Evolutionary conservation across 352 stramenopile genomes (phyloP), one percentile per base, ranked within the genome.

Genomic region (Globisporangium abappressorium): DNA sequence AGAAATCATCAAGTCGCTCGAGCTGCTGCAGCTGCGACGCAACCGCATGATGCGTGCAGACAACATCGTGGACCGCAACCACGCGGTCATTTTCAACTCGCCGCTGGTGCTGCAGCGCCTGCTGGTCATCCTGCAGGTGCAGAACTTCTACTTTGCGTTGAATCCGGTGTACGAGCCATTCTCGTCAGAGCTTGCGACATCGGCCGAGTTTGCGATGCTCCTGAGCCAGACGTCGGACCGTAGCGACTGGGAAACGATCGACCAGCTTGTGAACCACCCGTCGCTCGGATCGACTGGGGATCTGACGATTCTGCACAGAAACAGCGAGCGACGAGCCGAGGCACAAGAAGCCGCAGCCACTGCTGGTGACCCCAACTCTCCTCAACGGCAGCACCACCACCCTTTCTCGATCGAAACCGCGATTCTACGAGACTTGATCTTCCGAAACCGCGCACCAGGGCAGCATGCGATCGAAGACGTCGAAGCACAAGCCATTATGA

Each of bases 1-100:
- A 94, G 85, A 97, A 57, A 87, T 98, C 30, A 91, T 98, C 72
- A 98, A 98, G 74, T 98, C 94, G 34, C 78, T 98, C 62, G 92
- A 97, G 72, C 74, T 98, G 49, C 74, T 99, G 30, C 87, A 95
- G 66, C 69, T 98, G 22, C 85, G 94, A 3, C 78, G 81, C 26
- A 92, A 85, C 26, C 85, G 87, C 33, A 84, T 94, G 84, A 82
- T 89, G 38, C 79, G 87, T 2, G 76, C 78, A 8, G 84, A 94
- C 74, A 93, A 90, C 68, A 87, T 95, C 22, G 87, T 98, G 20
- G 92, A 98, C 66, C 87, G 93, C 62, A 98, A 98, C 70, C 95
- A 98, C 74, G 79, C 89, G 14, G 81, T 98, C n/a, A 81, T 98
- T 64, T 90, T 97, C 76, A 92, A 91, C 60, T 88, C 79, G 14